Evolutionary conservation across 1,139 yeast species (phyloP).

Genomic region (Candida sanyaensis): DNA sequence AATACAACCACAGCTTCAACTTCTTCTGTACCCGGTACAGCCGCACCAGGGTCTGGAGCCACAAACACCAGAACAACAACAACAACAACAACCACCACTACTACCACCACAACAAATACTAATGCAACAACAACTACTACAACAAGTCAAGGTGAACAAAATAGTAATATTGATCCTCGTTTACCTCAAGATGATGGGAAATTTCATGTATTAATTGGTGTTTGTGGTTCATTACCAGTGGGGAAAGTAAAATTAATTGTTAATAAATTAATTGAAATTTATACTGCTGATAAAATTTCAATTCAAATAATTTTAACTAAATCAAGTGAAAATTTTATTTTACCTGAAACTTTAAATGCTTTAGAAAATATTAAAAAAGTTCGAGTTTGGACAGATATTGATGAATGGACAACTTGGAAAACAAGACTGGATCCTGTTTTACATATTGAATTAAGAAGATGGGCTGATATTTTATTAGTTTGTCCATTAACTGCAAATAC

Average conservation of each 20-base stretch:
- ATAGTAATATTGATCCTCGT: slow-evolving; percentile 69
- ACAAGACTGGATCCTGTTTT: slow-evolving; percentile 86
- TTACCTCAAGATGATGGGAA: slow-evolving; percentile 91
- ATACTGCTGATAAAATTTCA: slow-evolving; percentile 69
- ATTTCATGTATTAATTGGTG: slow-evolving; percentile 82
- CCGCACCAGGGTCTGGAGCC: neutral
- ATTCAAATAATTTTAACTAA: slow-evolving; percentile 82
- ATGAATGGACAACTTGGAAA: slow-evolving; percentile 92
- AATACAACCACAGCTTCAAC: slow-evolving; percentile 3
- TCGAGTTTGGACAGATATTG: slow-evolving; percentile 83
- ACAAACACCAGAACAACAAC: no score
- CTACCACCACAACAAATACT: no score
- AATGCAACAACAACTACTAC: slow-evolving; percentile 11
- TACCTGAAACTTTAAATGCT: slow-evolving; percentile 51
- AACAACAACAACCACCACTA: no score
- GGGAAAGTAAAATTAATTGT: slow-evolving; percentile 75
- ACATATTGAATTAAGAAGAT: slow-evolving; percentile 88
- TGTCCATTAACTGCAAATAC: slow-evolving; percentile 94
- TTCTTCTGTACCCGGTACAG: slow-evolving; percentile 10
- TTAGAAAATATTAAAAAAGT: slow-evolving; percentile 45
- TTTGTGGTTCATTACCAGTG: slow-evolving; percentile 86
- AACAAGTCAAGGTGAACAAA: slow-evolving; percentile 38
- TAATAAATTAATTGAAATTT: slow-evolving; percentile 74
- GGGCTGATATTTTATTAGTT: slow-evolving; percentile 91
- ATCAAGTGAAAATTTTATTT: slow-evolving; percentile 79